A percentile compares a stretch with the other conserved stretches of the same genome.
phyloP scores from a whole-genome alignment of 2,329 filamentous ascomycete genomes.

The Fusarium algeriense region DNA sequence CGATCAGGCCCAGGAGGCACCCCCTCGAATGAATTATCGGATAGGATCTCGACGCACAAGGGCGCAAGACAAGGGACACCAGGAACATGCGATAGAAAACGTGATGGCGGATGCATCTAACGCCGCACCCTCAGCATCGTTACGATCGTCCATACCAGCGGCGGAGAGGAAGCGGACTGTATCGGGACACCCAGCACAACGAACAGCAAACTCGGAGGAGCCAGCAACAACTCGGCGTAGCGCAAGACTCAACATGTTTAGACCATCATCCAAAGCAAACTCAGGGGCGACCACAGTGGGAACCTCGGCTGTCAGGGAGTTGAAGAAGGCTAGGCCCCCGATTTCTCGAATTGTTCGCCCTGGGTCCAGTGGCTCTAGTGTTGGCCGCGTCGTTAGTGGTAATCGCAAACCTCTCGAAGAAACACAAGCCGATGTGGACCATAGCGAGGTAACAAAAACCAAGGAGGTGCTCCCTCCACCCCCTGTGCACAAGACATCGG shows the following conservation, averaged over 20 bases:
- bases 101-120: constrained; percentile 58
- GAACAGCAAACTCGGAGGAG: constrained; percentile 68
- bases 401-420: constrained; percentile 82
- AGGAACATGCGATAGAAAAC: constrained; percentile 53
- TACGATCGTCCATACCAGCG: constrained; percentile 57
- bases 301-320: constrained; percentile 72
- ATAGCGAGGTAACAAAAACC: constrained; percentile 67
- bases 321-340: constrained; percentile 86
- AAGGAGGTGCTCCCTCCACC: constrained; percentile 58
- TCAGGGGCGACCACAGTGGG: constrained; percentile 68
- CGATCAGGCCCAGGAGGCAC: constrained; percentile 67
- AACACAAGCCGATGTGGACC: constrained; percentile 76
- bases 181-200: constrained; percentile 80
- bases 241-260: constrained; percentile 76
- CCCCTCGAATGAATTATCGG: constrained; percentile 73
- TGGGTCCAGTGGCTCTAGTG: constrained; percentile 74
- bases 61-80: constrained; percentile 52
- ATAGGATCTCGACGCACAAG: constrained; percentile 60
- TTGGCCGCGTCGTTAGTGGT: constrained; percentile 89
- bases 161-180: constrained; percentile 88
- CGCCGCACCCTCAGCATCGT: constrained; percentile 52
- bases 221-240: constrained; percentile 72
- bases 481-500: constrained; percentile 55
- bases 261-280: constrained; percentile 75
- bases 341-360: constrained; percentile 75